Base-by-base conservation (phyloP, 805 yeast genomes). In the Ogataea corticis region DNA sequence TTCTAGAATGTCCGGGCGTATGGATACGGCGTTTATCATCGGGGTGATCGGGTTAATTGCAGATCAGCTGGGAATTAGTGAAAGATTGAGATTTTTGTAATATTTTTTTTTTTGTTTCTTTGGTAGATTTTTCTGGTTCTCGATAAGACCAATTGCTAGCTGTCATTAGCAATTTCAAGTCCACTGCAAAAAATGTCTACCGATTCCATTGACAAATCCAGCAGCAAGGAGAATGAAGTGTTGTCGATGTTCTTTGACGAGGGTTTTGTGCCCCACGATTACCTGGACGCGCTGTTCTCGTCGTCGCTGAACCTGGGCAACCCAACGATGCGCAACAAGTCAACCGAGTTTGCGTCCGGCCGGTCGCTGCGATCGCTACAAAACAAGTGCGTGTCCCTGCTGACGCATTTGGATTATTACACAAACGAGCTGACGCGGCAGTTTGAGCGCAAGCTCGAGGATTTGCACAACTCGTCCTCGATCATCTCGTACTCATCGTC, bases 171-270 rank as follows among this genome's bases (percentile, higher is more conserved):
- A 21, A 5, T 21, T 9, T 5, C 25, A 21, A 5, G 9, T 21
- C 25, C 5, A 5, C 25, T 9, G 25, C 25, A 21, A 21, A 21
- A 21, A 21, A 28, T 28, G 14, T 7, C 33, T 2, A 2, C 42
- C 16, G 27, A 7, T 3, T 19, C 36, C n/a, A 33, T 29, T 14
- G 38, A 33, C 7, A 11, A 33, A 12, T 23, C 55, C 28, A 42
- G 31, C 33, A 1, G 35, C 28, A 37, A 46, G 39, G 59, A 63
- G 30, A 65, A 66, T 43, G 77, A 78, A 13, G 71, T 83, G 1
- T 62, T 84, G 3, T 66, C 79, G 11, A 83, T 85, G 81, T 85
- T 85, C 67, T 81, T 83, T 49, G 87, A 84, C 50, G 77, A 75
- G 16, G 79, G 76, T 19, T 85, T 84, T 57, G 79, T 76, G 14